Evolutionary conservation across 2,329 filamentous ascomycete genomes (phyloP), one percentile per base, ranked within the genome.

Genomic region (Sarocladium kiliense): DNA sequence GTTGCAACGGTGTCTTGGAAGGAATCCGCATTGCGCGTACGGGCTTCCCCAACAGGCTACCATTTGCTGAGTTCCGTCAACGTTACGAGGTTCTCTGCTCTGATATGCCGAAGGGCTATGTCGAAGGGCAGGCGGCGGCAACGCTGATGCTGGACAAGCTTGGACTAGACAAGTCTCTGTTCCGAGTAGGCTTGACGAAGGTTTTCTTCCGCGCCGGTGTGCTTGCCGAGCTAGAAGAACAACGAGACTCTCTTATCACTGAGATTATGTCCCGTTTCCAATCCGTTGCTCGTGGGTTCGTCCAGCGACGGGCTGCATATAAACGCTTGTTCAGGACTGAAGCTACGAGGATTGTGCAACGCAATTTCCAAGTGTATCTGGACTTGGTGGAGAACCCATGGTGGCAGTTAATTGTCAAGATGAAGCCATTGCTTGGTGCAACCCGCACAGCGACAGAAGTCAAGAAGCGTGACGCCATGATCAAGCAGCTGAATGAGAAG

Each of bases 1-100:
- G 94, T 54, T 99, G 94, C 74, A 99, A 99, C 68, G 94, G 94
- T 88, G 94, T 99, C 2, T 79, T 99, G n/a, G 94, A 99, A 73
- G 94, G 94, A 59, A 99, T 99, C 65, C 85, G 94, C 58, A 99
- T 99, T 70, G 94, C 94, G 23, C 85, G 94, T 45, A 99, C 95
- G 4, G 94, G 94, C 23, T 99, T 99, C 68, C 94, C 94, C 53
- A 99, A 99, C 67, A 82, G 94, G 62, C 78, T 99, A 30, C 82
- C 89, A 0, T 99, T 99, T 68, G 82, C 89, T 2, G 95, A 99
- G 66, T 99, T 99, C 73, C 85, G 94, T 54, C 90, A 95, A 64
- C 86, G 94, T 59, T 99, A 99, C 69, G 94, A 97, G 68, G 93
- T 99, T 6, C 82, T 99, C 6, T 97, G 93, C 67, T 81, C 80